Conservation (phyloP, 805 yeast species). For the Candida easanensis region DNA sequence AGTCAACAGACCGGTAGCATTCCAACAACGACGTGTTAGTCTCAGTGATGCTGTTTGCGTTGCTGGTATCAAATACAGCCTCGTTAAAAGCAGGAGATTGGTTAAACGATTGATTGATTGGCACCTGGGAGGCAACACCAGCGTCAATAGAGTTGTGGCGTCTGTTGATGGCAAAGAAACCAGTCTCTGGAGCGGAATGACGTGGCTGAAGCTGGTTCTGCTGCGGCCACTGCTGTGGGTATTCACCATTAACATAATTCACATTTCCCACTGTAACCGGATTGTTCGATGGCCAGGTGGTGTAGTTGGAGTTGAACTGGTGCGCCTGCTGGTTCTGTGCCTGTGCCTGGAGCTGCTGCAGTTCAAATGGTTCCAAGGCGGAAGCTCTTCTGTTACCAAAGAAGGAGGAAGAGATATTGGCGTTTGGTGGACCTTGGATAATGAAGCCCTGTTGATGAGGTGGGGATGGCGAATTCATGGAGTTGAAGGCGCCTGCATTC, state of each 20-base stretch:
- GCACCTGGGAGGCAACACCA: not conserved
- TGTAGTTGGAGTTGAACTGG: slow-evolving; percentile 7
- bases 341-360: slow-evolving; percentile 8
- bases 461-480: not conserved
- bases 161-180: slow-evolving; percentile 7
- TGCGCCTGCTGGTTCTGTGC: slow-evolving; percentile 1
- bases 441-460: not conserved
- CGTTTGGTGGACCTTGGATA: not conserved
- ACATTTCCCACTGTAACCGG: not conserved
- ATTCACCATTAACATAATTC: not conserved
- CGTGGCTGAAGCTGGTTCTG: slow-evolving; percentile 8
- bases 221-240: slow-evolving; percentile 1
- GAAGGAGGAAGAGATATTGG: not conserved
- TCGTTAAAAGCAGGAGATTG: slow-evolving; percentile 12
- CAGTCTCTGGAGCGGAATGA: slow-evolving; percentile 10
- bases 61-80: slow-evolving; percentile 9
- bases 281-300: slow-evolving; percentile 6
- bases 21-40: slow-evolving; percentile 16
- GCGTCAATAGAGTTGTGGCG: slow-evolving; percentile 1
- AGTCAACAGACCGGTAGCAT: slow-evolving; percentile 22
- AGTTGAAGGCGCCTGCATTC: not conserved
- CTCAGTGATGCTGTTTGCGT: slow-evolving; percentile 12
- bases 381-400: slow-evolving; percentile 20
- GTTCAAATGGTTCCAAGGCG: slow-evolving; percentile 11
- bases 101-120: not conserved